Evolutionary conservation across 2,329 filamentous ascomycete species (phyloP), one percentile per base, ranked within the genome.

Genomic region (Cladosporium phlei): DNA sequence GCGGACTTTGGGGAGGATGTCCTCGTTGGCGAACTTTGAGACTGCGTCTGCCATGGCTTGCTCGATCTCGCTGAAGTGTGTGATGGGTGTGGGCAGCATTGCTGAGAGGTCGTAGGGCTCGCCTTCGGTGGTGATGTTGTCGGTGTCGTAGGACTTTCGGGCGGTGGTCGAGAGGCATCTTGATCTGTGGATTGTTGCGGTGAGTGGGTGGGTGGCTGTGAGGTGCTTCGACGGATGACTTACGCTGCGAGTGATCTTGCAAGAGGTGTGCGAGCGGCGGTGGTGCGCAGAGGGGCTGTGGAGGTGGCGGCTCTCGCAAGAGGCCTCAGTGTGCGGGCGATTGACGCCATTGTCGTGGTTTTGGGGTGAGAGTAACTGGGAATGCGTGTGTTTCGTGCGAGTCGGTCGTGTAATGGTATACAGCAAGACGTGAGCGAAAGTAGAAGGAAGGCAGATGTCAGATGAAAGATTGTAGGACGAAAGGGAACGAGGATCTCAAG

Each of bases 41-140:
- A 98, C 91, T 1, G 86, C 79, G 48, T 98, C 91, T 53, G 83
- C 80, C 86, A 98, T 95, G 62, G 93, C 80, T 11, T 79, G 63
- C 71, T 98, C 93, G 49, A 86, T 83, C 70, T 98, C 93, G 58
- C 88, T 94, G 54, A 95, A 76, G 69, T 95, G 89, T 33, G 86
- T 86, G 70, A 98, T 95, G 43, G 93, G 93, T 5, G 91, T 96
- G 1, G 93, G 91, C 0, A 85, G 83, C 55, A 96, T 78, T 38
- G 86, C 82, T 51, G 83, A 77, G 59, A 95, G 81, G 68, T 93
- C 67, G 47, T 62, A 52, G 11, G 64, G 59, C 43, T 71, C 68
- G 52, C 58, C 61, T 38, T 56, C 57, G 33, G 59, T 62, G 22
- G 59, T 56, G 47, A 68, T 53, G 43, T 57, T 56, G 47, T 50